Evolutionary conservation across 2,329 filamentous ascomycete species (phyloP).

Genomic region (Pseudogymnoascus sp.): DNA sequence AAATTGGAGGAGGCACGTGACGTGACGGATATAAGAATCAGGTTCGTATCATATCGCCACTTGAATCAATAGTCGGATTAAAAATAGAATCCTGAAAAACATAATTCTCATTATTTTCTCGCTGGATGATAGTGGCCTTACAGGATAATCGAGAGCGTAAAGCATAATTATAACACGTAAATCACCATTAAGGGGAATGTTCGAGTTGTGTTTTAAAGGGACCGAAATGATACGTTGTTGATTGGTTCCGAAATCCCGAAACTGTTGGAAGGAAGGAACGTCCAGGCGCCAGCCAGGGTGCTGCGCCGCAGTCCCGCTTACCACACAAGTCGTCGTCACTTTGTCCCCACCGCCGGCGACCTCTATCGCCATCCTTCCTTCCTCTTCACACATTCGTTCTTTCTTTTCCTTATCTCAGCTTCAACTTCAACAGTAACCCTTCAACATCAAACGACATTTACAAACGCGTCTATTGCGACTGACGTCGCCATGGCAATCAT

Average conservation of each 20-base stretch:
- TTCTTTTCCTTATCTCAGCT: not conserved
- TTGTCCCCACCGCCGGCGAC: not conserved
- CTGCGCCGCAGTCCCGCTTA: conserved; percentile 2
- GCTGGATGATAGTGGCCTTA: not conserved
- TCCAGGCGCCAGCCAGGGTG: not conserved
- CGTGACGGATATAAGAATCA: not conserved
- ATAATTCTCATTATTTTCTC: not conserved
- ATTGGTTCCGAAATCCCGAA: conserved; percentile 1
- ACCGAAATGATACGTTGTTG: not conserved
- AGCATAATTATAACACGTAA: not conserved
- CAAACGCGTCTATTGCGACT: not conserved
- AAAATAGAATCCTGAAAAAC: not conserved
- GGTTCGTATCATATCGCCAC: not conserved
- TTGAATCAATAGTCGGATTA: not conserved
- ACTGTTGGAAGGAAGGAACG: not conserved
- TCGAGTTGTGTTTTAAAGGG: not conserved
- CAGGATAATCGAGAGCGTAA: not conserved
- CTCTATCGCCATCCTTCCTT: not conserved
- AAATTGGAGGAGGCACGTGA: not conserved
- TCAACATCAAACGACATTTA: not conserved
- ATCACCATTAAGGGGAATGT: not conserved
- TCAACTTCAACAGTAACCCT: not conserved
- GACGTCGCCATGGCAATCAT: conserved; percentile 13
- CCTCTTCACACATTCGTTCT: not conserved
- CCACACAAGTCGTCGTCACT: not conserved